These are phyloP conservation scores for Leptodontidium sp. DNA, from an alignment of 2,329 filamentous ascomycete genomes.

Conservation along the genomic window DNA sequence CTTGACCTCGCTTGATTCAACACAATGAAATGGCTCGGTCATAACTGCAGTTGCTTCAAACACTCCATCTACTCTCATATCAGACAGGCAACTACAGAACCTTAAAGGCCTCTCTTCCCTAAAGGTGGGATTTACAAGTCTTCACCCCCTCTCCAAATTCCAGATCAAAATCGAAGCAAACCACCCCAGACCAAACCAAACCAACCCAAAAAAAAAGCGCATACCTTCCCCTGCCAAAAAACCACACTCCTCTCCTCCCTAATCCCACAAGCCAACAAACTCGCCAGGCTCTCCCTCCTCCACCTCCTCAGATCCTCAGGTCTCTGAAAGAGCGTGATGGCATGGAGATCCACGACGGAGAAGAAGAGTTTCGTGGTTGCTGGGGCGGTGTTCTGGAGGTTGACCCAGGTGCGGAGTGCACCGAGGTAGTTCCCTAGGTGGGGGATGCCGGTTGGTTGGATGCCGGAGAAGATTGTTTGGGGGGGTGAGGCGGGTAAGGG, in stretches of 20 bases:
- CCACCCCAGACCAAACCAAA: not conserved
- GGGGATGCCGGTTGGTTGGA: slow-evolving; percentile 93
- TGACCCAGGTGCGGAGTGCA: slow-evolving; percentile 85
- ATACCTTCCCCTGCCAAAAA: slow-evolving; percentile 82
- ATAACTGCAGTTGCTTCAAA: not conserved
- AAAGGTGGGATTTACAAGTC: not conserved
- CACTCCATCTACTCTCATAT: no score
- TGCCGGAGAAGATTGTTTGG: slow-evolving; percentile 86
- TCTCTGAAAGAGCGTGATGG: slow-evolving; percentile 81
- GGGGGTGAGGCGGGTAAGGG: slow-evolving; percentile 15
- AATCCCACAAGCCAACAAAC: slow-evolving; percentile 83
- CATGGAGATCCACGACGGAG: slow-evolving; percentile 92
- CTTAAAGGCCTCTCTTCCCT: not conserved
- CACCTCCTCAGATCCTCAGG: slow-evolving; percentile 66
- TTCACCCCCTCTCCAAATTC: no score
- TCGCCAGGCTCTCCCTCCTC: slow-evolving; percentile 79
- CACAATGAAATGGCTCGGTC: no score
- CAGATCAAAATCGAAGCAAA: slow-evolving; percentile 5
- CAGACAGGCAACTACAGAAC: no score
- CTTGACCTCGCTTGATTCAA: not conserved
- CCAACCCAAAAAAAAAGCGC: slow-evolving; percentile 39
- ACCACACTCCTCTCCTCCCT: slow-evolving; percentile 78
- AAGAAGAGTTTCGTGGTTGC: slow-evolving; percentile 73
- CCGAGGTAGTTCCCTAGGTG: slow-evolving; percentile 97
- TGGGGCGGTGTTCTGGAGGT: slow-evolving; percentile 72